Evolutionary conservation across 768 basidiomycete species (phyloP), one percentile per base, ranked within the genome.

Genomic region (Suillus spraguei): DNA sequence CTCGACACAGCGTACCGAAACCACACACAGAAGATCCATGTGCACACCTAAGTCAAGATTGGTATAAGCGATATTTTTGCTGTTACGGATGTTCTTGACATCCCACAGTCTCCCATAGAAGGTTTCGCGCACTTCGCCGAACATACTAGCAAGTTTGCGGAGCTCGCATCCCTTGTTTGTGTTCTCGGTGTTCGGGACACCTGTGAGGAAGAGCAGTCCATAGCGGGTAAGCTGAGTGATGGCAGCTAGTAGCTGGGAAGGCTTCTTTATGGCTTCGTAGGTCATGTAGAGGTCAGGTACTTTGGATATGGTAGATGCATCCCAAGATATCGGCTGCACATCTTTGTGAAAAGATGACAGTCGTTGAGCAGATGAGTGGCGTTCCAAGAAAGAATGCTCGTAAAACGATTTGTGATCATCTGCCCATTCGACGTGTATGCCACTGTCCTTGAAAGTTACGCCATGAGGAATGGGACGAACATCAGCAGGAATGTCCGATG

Each of bases 11-110:
- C 17, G 1, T 28, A 59, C 28, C 5, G 14, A 22, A n/a, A 41
- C 13, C 4, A 82, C 94, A 66, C 70, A 96, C 94, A 91, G 77
- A 0, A 99, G 79, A 78, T 99, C 97, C 91, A 94, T 93, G 70
- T 98, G 96, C 24, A 96, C 72, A 0, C 90, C 96, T 10, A 99
- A 81, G 67, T 92, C 83, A 32, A 97, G 81, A 73, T 95, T 88
- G 14, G 97, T 99, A 73, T 97, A 98, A 4, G 97, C 97, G 62
- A 99, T 94, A 74, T 99, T 99, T 67, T 81, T 84, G 70, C 91
- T 91, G 62, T 92, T 81, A 47, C 75, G 78, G 46, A 87, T 69
- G 65, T 88, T 92, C 77, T 87, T 85, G 33, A 99, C 96, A 73
- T 97, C 87, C 94, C 95, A 98, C 2, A 90, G 71, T 50, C 83